A percentile compares a stretch with the other conserved stretches of the same genome.
phyloP scores from a whole-genome alignment of 1,284 basidiomycete species.

The Sporisorium scitamineum region DNA sequence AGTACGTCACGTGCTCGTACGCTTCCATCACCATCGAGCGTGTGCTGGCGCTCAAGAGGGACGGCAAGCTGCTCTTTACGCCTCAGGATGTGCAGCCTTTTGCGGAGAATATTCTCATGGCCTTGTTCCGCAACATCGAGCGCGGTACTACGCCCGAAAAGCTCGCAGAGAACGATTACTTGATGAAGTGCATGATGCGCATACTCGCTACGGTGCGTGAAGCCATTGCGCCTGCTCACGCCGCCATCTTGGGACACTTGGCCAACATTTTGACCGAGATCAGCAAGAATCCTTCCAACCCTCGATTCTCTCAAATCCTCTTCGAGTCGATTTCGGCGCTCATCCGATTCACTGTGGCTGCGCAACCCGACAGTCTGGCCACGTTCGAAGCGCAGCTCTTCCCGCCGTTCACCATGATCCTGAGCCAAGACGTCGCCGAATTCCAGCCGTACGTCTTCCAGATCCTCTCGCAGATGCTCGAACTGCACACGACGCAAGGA shows the following conservation, averaged over 20 bases:
- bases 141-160: conserved; percentile 87
- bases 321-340: conserved; percentile 95
- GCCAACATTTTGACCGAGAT: conserved; percentile 86
- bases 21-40: conserved; percentile 71
- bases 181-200: conserved; percentile 98
- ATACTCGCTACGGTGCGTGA: conserved; percentile 89
- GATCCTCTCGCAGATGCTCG: conserved; percentile 93
- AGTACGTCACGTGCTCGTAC: conserved; percentile 71
- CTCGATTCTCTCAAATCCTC: conserved; percentile 95
- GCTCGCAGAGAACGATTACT: conserved; percentile 95
- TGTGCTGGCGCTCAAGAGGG: conserved; percentile 82
- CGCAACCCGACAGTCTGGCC: conserved; percentile 75
- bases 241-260: conserved; percentile 79
- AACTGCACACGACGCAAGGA: conserved; percentile 75
- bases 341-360: conserved; percentile 82
- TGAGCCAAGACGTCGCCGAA: conserved; percentile 93
- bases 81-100: conserved; percentile 87
- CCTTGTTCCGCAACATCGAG: conserved; percentile 85
- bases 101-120: conserved; percentile 80
- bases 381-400: conserved; percentile 82
- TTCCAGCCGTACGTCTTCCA: conserved; percentile 99
- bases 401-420: conserved; percentile 85
- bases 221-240: conserved; percentile 78
- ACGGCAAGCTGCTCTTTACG: conserved; percentile 75
- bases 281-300: conserved; percentile 95